These are phyloP conservation scores for Rhizoclosmatium globosum DNA, from an alignment of 192 early-diverging fungal genomes.

Conservation along the genomic window DNA sequence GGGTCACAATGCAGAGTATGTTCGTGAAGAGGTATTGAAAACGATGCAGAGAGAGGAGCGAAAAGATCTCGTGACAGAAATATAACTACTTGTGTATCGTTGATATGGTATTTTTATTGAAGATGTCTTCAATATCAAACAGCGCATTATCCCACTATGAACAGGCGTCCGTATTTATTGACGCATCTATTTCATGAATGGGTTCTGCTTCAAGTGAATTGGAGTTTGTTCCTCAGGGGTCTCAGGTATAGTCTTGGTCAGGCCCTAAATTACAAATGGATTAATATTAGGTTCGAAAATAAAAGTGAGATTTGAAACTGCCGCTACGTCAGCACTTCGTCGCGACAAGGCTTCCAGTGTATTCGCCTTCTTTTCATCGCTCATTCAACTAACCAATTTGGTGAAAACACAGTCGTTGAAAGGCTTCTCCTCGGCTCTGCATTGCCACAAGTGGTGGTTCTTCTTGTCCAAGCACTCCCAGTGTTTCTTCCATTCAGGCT, in stretches of 20 bases:
- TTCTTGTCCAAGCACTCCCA: constrained; percentile 92
- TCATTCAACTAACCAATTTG: constrained; percentile 72
- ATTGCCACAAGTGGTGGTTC: constrained; percentile 87
- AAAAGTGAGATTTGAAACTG: neutral
- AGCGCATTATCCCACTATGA: no score
- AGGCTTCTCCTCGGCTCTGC: constrained; percentile 77
- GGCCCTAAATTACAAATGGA: constrained; percentile 43
- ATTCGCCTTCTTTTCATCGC: neutral
- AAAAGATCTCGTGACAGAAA: constrained; percentile 2
- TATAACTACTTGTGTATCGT: neutral
- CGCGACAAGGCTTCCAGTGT: no score
- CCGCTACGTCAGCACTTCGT: no score
- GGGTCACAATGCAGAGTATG: neutral
- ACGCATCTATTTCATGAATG: constrained; percentile 51
- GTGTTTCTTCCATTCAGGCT: constrained; percentile 83
- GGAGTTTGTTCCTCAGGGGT: constrained; percentile 62
- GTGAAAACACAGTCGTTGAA: constrained; percentile 92
- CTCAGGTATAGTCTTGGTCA: constrained; percentile 63
- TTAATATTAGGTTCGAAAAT: neutral
- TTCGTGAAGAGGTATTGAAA: neutral
- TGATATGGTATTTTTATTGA: no score
- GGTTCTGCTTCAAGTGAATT: constrained; percentile 64
- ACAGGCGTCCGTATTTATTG: neutral
- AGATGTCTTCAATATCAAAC: no score
- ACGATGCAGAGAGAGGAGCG: neutral